phyloP scores from a whole-genome alignment of 2,329 filamentous ascomycete genomes.

The Botryotinia calthae region DNA sequence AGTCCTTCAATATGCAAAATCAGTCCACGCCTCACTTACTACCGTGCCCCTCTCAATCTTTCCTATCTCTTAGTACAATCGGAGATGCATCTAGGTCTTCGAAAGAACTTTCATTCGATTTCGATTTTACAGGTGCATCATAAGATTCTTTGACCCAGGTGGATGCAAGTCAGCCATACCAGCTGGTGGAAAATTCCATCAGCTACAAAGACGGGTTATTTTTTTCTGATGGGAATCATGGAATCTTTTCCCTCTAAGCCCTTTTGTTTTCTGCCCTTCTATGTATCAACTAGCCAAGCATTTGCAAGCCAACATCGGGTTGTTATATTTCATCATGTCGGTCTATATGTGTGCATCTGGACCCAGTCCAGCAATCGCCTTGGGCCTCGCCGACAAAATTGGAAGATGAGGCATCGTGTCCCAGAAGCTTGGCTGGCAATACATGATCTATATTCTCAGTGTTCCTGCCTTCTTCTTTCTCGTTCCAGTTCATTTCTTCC shows the following conservation, averaged over 20 bases:
- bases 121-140: neutral
- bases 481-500: neutral
- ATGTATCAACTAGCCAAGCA: neutral
- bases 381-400: slow-evolving; percentile 50
- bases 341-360: slow-evolving; percentile 45
- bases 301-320: neutral
- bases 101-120: too few species aligned
- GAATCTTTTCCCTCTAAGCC: neutral
- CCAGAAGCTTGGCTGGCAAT: neutral
- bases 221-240: neutral
- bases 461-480: neutral
- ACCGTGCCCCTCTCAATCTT: neutral
- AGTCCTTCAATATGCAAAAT: neutral
- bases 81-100: neutral
- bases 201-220: neutral
- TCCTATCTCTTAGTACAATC: neutral
- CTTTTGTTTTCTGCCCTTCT: neutral
- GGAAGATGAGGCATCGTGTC: slow-evolving; percentile 41
- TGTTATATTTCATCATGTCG: slow-evolving; percentile 17
- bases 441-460: neutral
- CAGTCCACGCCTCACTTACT: neutral
- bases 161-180: neutral
- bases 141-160: neutral
- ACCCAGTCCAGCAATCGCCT: slow-evolving; percentile 51
- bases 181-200: neutral